Percentiles rank a stretch among this genome's conserved stretches.
These are phyloP conservation scores for Exidia glandulosa DNA, from an alignment of 768 basidiomycete species.

Conservation along the genomic window DNA sequence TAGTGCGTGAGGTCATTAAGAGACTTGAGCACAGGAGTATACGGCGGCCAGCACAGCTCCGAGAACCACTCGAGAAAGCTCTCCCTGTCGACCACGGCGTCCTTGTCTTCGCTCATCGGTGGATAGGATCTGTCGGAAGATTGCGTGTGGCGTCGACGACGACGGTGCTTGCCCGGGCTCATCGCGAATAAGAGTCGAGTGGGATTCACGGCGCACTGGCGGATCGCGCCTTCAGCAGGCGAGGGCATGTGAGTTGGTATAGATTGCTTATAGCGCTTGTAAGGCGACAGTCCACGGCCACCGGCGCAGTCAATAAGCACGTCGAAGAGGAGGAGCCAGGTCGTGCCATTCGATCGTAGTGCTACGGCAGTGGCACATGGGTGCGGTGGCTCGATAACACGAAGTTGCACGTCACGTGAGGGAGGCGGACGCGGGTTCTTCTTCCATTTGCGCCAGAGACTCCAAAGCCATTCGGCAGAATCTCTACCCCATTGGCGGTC, in stretches of 20 bases:
- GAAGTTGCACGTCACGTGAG: not conserved
- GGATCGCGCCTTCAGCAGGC: not conserved
- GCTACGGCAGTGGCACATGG: not conserved
- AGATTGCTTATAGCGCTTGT: not conserved
- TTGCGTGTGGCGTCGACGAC: not conserved
- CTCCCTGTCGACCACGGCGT: not conserved
- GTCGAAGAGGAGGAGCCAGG: not conserved
- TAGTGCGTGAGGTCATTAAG: not conserved
- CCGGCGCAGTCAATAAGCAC: not conserved
- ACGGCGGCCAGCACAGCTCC: not conserved
- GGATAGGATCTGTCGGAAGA: not conserved
- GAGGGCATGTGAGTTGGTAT: not conserved
- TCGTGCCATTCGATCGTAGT: not conserved
- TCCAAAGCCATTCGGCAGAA: not conserved
- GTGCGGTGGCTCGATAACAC: not conserved
- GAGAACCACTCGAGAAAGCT: constrained; percentile 1
- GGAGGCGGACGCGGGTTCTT: too few species aligned
- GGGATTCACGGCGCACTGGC: not conserved
- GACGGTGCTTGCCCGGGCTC: not conserved
- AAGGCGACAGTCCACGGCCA: not conserved
- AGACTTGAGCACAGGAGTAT: not conserved
- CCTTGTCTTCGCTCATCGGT: not conserved
- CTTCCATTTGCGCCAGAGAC: not conserved
- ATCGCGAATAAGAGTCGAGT: not conserved
- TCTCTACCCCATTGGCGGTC: not conserved